Evolutionary conservation across 768 basidiomycete species (phyloP), one percentile per base, ranked within the genome.

Genomic region (Gymnopilus dilepis): DNA sequence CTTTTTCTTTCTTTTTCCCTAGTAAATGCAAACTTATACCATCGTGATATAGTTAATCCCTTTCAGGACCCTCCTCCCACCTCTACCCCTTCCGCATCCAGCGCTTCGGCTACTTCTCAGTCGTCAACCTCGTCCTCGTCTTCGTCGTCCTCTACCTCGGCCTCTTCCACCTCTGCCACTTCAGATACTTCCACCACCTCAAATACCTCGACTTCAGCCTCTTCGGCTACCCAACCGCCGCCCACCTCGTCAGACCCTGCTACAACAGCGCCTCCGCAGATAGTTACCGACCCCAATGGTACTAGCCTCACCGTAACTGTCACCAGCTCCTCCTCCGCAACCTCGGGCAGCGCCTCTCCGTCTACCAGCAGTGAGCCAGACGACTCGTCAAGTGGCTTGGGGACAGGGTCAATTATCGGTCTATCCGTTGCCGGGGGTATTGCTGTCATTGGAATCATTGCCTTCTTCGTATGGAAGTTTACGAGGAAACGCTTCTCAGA

Each of bases 401-500:
- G 86, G 45, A 88, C 84, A 5, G 89, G 90, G 3, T 89, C 90
- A 40, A 91, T 95, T 68, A 73, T 94, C 43, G 93, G 92, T 33
- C 79, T 95, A 60, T 88, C 91, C 0, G 91, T 94, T 22, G 87
- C 91, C 3, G 93, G 91, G 42, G 93, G 91, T 56, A 78, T 94
- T 57, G 89, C 91, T 22, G 73, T 88, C 19, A 74, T 95, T 66
- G 89, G 84, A 9, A 81, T 95, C 55, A 75, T 88, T 54, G 86
- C 79, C 15, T 95, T 95, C 78, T 84, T 93, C 65, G 77, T 91
- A 37, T 95, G 94, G 93, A 95, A 95, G 74, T 85, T 93, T 70
- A 91, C 90, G 2, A 82, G 89, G 69, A 95, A 94, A 72, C 88
- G 89, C 59, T 86, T 88, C 70, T 63, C 79, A 24, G 85, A 89